Evolutionary conservation across 257 asterid species (phyloP), one percentile per base, ranked within the genome.

Genomic region (Solanum dulcamara): DNA sequence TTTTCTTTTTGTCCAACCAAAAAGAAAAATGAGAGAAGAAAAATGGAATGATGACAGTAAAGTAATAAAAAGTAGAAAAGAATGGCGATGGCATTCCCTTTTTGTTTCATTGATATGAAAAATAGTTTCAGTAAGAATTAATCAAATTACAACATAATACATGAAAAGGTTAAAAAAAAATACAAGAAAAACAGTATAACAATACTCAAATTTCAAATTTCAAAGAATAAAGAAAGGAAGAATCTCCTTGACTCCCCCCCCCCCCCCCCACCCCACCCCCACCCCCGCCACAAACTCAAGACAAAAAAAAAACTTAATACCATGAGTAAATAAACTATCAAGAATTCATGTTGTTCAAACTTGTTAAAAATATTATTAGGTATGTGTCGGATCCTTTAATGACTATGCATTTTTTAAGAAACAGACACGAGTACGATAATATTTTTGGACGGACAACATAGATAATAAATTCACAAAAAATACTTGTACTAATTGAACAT

Each of bases 301-400:
- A 57, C 66, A 57, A 57, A 22, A 35, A 37, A 37, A 22, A 2
- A 71, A 20, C 35, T 3, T 22, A 38, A 38, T 3, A 38, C 20
- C 38, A 22, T 37, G 22, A 72, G 32, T 28, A 72, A 38, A 71
- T 20, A 37, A 70, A 37, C 22, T 6, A 18, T 37, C 10, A 0
- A 9, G 7, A 35, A 33, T 18, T 0, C 7, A 70, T 20, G 5
- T 70, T 5, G 7, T 12, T 12, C 2, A 6, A 1, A 64, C 38
- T 28, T 0, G 28, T 6, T 2, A 64, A 64, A 28, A 26, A 0
- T 13, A 59, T 1, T 62, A 38, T 2, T 28, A 28, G 10, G 0
- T 1, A 0, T 30, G 0, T 64, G 10, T 13, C 0, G 1, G 10
- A 62, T 62, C 3, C 18, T 28, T 0, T 22, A 28, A 28, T 0